Conservation (phyloP, 2,329 filamentous ascomycete species). For the Fusarium secorum region DNA sequence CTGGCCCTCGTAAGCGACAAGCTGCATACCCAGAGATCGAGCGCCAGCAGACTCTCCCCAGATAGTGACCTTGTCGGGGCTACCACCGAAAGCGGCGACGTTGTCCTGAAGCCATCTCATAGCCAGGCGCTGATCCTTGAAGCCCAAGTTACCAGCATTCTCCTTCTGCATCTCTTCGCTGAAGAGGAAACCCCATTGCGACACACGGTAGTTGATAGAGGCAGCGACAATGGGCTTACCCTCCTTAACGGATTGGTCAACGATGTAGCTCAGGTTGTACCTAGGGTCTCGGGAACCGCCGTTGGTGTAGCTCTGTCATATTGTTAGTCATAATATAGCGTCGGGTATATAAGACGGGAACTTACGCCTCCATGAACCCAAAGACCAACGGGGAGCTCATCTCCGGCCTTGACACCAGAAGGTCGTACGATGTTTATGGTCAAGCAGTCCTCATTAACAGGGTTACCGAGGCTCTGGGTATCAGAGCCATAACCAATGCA, state of each 20-base stretch:
- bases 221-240: constrained; percentile 59
- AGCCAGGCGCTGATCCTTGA: constrained; percentile 59
- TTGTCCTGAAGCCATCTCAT: constrained; percentile 61
- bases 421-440: constrained; percentile 41
- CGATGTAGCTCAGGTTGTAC: constrained; percentile 69
- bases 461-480: constrained; percentile 27
- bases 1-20: constrained; percentile 60
- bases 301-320: constrained; percentile 35
- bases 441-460: constrained; percentile 39
- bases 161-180: constrained; percentile 52
- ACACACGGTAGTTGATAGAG: constrained; percentile 60
- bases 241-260: constrained; percentile 57
- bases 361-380: constrained; percentile 63
- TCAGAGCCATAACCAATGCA: constrained; percentile 61
- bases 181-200: constrained; percentile 61
- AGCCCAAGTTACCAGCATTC: constrained; percentile 59
- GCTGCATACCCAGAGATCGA: constrained; percentile 58
- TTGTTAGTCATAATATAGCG: constrained; percentile 3
- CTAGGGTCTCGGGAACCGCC: constrained; percentile 45
- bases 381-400: constrained; percentile 62
- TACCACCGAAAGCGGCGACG: constrained; percentile 59
- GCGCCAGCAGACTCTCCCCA: constrained; percentile 64
- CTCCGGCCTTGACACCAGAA: constrained; percentile 39
- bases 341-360: background rate
- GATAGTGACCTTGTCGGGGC: constrained; percentile 56